Evolutionary conservation across 768 basidiomycete genomes (phyloP).

Genomic region (Pleurotus citrinopileatus): DNA sequence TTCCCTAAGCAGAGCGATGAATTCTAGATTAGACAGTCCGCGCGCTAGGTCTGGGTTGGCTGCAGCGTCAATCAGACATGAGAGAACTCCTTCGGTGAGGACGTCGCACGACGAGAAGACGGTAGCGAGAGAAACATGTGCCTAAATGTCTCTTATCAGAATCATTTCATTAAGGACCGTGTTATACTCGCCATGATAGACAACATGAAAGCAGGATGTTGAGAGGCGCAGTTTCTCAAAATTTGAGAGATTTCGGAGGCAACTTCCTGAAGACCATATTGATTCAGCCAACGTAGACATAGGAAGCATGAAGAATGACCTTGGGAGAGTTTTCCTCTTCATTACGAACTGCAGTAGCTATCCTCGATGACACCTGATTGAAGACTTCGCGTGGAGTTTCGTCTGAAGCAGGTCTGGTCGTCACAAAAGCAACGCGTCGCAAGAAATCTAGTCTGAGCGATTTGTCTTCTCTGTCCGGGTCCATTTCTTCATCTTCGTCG

Average conservation of each 20-base stretch:
- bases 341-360: constrained; percentile 48
- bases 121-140: constrained; percentile 4
- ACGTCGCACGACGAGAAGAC: neutral
- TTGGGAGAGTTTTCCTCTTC: constrained; percentile 28
- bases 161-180: no score
- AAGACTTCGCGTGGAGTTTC: constrained; percentile 48
- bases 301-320: constrained; percentile 33
- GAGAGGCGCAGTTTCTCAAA: constrained; percentile 62
- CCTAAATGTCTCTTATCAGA: no score
- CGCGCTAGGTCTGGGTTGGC: constrained; percentile 5
- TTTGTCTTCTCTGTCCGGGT: constrained; percentile 55
- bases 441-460: constrained; percentile 16
- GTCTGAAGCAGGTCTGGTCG: constrained; percentile 59
- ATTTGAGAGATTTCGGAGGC: constrained; percentile 47
- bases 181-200: constrained; percentile 37
- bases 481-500: constrained; percentile 44
- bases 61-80: neutral
- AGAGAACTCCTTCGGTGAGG: constrained; percentile 3
- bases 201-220: constrained; percentile 57
- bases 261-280: neutral
- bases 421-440: constrained; percentile 10
- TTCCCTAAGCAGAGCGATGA: neutral
- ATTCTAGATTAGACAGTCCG: neutral
- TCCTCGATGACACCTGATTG: constrained; percentile 50
- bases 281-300: neutral